Conservation (phyloP, 345 rosid genomes). For the Populus pruinosa region DNA sequence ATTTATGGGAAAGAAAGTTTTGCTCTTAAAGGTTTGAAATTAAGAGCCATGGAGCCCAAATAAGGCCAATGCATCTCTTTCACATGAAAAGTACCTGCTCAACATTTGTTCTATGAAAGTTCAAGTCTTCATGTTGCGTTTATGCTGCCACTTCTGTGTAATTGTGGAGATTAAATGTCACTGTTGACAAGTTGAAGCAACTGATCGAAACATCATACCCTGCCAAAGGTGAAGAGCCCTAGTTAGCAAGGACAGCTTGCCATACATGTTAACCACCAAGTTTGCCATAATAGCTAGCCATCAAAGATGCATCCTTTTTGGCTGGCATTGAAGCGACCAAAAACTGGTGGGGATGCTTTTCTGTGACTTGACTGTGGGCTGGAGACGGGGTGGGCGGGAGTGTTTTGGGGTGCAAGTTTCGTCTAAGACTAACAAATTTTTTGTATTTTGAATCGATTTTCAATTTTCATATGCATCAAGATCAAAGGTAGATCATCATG, state of each 20-base stretch:
- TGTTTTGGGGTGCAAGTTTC: too few species aligned
- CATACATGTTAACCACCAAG: not conserved
- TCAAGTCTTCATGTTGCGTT: not conserved
- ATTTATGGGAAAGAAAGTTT: not conserved
- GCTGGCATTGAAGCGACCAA: slow-evolving; percentile 16
- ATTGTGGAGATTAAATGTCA: not conserved
- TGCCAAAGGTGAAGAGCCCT: not conserved
- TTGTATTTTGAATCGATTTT: too few species aligned
- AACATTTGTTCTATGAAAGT: not conserved
- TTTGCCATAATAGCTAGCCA: slow-evolving; percentile 24
- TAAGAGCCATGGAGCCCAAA: not conserved
- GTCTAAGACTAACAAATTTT: too few species aligned
- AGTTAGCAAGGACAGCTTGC: not conserved
- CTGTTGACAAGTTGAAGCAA: not conserved
- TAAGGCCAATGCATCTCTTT: not conserved
- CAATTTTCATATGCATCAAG: too few species aligned
- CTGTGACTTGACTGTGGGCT: not conserved
- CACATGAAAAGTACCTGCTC: not conserved
- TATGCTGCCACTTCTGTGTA: not conserved
- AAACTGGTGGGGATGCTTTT: slow-evolving; percentile 18
- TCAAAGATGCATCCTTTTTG: slow-evolving; percentile 19
- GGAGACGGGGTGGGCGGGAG: not conserved
- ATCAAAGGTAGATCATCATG: too few species aligned
- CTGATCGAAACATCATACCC: not conserved
- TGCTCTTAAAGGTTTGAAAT: not conserved